Base-by-base conservation (phyloP, 208 protist genomes). In the Acanthamoeba sp. region DNA sequence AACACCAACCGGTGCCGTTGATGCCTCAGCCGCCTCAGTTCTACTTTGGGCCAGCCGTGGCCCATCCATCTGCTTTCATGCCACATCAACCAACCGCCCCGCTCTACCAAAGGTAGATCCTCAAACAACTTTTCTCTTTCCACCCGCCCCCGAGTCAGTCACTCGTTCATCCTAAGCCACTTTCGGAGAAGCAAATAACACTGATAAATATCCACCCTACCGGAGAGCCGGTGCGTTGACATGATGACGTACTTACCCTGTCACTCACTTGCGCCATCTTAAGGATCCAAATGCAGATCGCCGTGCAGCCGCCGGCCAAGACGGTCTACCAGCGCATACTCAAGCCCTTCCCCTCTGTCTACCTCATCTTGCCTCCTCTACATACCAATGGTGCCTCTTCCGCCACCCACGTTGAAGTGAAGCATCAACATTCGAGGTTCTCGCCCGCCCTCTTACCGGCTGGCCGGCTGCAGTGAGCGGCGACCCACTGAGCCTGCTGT, bases 261-360 rank as follows among this genome's bases (percentile, higher is more conserved):
- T 24, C 12, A 57, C 16, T 24, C 16, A 1, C 52, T 6, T 3
- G 12, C 52, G 52, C 52, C 52, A 57, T 57, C 52, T 57, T 57
- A 57, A 85, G 45, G 27, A 57, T 85, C 4, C 76, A 85, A n/a
- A 85, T 52, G 24, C 36, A 55, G 45, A 85, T 85, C 36, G 76
- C 29, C 3, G 80, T 62, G n/a, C 80, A 89, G 29, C 80, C 80
- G 27, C 80, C 48, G 24, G n/a, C 3, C 16, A 1, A 32, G 18
- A 89, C 80, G 1, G 80, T 89, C n/a, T 89, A 89, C 32, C 80
- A 89, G 80, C 80, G 80, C 12, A 24, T 89, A 5, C 80, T 89
- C 45, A 89, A 89, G 52, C 80, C 80, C 48, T 89, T 18, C 10
- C 80, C 80, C 32, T 55, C 80, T 3, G 80, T 89, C 45, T 55